Evolutionary conservation across 2,329 filamentous ascomycete genomes (phyloP), one percentile per base, ranked within the genome.

Genomic region (Graphilbum ipis-grandicollis): DNA sequence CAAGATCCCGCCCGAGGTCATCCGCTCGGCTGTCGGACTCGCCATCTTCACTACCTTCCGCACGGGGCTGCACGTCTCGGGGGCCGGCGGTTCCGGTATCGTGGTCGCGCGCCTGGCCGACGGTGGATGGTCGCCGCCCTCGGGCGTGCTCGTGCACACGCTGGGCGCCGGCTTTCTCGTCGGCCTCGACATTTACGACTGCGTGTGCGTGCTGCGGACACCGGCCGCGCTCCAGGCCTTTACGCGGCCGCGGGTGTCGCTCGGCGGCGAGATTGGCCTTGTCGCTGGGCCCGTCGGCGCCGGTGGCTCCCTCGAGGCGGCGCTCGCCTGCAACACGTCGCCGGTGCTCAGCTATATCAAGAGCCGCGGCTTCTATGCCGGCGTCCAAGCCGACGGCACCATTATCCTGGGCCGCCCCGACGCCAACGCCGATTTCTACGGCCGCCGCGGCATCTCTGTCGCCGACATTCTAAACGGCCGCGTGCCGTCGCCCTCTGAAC

Each of bases 101-200:
- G 56, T 77, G 15, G 55, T 76, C 19, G 68, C 63, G 15, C 66
- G 68, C 34, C 62, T 62, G 38, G 51, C 59, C 14, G 68, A 75
- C 45, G 71, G 71, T 4, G 58, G 57, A 3, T 85, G 79, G 80
- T 82, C 78, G 28, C 78, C 76, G 4, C 65, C 49, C 74, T 78
- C 73, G 0, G 77, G 76, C 21, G 79, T 84, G 48, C 63, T 80
- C 51, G 64, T 80, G 23, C 76, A 81, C 49, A 80, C 77, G 0
- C 67, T 75, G 2, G 74, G 74, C 9, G 62, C 80, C 5, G 78
- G 78, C 0, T 76, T 83, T 48, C 62, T 82, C 33, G 68, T 74
- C 4, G 79, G 78, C 4, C 66, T 82, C 5, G 78, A 84, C 52
- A 77, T 83, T 15, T 82, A 82, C 56, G 78, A 83, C 49, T 81